Base-by-base conservation (phyloP, 2,329 filamentous ascomycete genomes). In the Nemania bipapillata region DNA sequence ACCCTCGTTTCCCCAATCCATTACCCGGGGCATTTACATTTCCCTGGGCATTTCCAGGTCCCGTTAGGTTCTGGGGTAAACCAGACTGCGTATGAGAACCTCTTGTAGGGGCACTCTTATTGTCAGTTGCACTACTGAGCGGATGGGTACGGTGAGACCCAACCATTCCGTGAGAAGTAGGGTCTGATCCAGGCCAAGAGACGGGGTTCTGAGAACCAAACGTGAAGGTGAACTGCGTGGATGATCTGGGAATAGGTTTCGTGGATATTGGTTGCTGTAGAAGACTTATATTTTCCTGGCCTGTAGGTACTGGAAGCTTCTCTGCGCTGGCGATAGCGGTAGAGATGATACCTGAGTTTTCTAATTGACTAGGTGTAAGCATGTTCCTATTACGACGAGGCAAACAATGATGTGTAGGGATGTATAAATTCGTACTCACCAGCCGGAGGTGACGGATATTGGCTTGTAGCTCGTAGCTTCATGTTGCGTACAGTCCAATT, bases 201-300 rank as follows among this genome's bases (percentile, higher is more conserved):
- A 93, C 87, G 0, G 92, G 90, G 42, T 94, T 93, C 77, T 96
- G 93, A 1, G 94, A 95, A 76, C 96, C 92, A 80, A 94, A 97
- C 12, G 93, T 97, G 78, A 99, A 99, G 9, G 96, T 99, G 79
- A 99, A 99, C 75, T 97, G 93, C 0, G 92, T 91, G 65, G 94
- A 93, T 5, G 91, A 72, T 35, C 74, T 88, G 4, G 92, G 89
- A 40, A 86, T 89, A 3, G 87, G 78, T 75, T 88, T 90, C 66
- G 84, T 84, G 5, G 84, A 80, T 20, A 86, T 83, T 79, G 91
- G 89, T 77, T 93, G 91, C 65, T 93, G 90, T 56, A 96, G 82
- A 68, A 94, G 85, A 79, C 91, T 95, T 71, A 91, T 85, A 80
- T 93, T 96, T 77, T 95, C 92, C 77, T 93, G 90, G 15, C 90